Evolutionary conservation across 441 rosid genomes (phyloP), one percentile per base, ranked within the genome.

Genomic region (Sinapis alba): DNA sequence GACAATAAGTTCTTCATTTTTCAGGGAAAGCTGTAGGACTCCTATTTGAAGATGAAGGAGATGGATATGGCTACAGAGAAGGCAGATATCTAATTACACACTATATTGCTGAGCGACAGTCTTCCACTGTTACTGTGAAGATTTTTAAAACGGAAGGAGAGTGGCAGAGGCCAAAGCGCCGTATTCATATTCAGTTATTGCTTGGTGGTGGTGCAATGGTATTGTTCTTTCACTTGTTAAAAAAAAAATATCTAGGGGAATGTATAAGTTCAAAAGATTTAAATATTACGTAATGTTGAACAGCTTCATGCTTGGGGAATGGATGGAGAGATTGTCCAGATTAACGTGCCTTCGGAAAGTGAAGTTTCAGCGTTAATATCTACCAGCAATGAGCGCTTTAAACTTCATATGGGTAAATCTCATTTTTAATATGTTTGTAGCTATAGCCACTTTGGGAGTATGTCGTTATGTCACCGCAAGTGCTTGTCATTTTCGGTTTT

Each of bases 141-240:
- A 82, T 96, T 76, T 83, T 83, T 20, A 78, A 81, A 81, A 76
- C 88, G 54, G 94, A 96, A 83, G 99, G 99, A 71, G 83, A 81
- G n/a, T 93, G 98, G 97, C 71, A 86, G 76, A 93, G 99, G 81
- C 97, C 99, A 71, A 77, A 84, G 13, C 93, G 99, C n/a, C 89
- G 87, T 75, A 51, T 96, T 64, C 89, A 84, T 80, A 89, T 88
- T 56, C 85, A 83, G 24, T 71, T 96, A 68, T 88, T 96, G 73
- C 87, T 96, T 58, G 98, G 97, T 67, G 97, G 88, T 51, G 90
- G 96, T 70, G 97, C 96, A 78, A 84, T 74, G 97, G 98, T 96
- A 84, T 26, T 56, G 61, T 51, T 69, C 60, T 65, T 61, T 80
- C 64, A 62, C 23, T 2, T 50, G 20, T 58, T 60, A 34, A 41